Conservation (phyloP, 495 filamentous ascomycete genomes). For the Entonaema liquescens region DNA sequence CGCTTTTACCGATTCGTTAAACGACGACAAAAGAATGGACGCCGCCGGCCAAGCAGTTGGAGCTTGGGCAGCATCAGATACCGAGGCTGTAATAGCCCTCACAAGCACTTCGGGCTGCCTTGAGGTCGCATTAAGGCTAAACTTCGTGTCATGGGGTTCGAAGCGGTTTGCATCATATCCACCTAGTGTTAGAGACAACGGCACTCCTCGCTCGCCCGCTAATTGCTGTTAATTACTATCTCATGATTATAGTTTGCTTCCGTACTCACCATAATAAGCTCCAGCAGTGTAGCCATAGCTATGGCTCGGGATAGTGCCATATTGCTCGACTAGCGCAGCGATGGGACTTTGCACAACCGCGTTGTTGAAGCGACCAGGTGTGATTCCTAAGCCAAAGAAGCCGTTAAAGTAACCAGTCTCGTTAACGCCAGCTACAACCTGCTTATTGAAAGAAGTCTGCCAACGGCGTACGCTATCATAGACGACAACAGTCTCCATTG, state of each 20-base stretch:
- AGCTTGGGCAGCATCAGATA: constrained; percentile 49
- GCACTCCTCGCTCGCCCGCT: constrained; percentile 54
- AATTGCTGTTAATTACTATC: constrained; percentile 37
- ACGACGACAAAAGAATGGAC: constrained; percentile 49
- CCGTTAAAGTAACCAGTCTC: constrained; percentile 66
- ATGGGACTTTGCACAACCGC: constrained; percentile 49
- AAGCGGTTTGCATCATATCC: constrained; percentile 71
- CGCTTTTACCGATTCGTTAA: constrained; percentile 59
- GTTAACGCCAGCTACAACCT: constrained; percentile 62
- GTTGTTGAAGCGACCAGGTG: constrained; percentile 52
- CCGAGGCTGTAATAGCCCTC: constrained; percentile 62
- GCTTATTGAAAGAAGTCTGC: constrained; percentile 56
- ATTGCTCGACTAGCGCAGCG: constrained; percentile 57
- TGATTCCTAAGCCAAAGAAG: constrained; percentile 64
- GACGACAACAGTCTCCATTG: constrained; percentile 63
- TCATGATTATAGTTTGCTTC: not conserved
- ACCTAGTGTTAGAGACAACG: constrained; percentile 67
- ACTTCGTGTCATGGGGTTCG: constrained; percentile 60
- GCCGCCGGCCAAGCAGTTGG: constrained; percentile 54
- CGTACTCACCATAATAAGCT: constrained; percentile 63
- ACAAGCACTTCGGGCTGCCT: constrained; percentile 62
- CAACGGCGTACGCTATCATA: constrained; percentile 52
- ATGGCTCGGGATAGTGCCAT: constrained; percentile 65
- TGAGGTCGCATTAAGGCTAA: constrained; percentile 58
- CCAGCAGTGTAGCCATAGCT: constrained; percentile 75